Evolutionary conservation across 1,284 basidiomycete species (phyloP).

Genomic region (Ganoderma multipileum): DNA sequence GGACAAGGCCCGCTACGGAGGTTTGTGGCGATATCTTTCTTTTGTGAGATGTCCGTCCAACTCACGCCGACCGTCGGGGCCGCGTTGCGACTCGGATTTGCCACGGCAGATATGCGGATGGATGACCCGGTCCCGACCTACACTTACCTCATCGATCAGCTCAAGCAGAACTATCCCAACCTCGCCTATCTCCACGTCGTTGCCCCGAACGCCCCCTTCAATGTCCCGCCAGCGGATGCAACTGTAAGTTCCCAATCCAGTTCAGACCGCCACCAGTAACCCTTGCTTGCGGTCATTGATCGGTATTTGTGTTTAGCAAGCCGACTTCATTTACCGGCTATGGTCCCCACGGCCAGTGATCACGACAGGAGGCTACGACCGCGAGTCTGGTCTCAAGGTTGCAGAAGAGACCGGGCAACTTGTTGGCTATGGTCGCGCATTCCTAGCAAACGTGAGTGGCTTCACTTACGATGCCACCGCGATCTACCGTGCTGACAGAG

Average conservation of each 20-base stretch:
- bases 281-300: slow-evolving; percentile 11
- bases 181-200: slow-evolving; percentile 63
- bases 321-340: slow-evolving; percentile 38
- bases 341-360: slow-evolving; percentile 39
- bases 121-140: slow-evolving; percentile 54
- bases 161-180: slow-evolving; percentile 48
- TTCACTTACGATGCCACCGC: too few relatives aligned
- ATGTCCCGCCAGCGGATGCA: neutral
- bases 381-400: slow-evolving; percentile 32
- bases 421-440: slow-evolving; percentile 53
- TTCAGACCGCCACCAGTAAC: neutral
- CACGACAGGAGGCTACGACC: slow-evolving; percentile 44
- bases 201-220: slow-evolving; percentile 39
- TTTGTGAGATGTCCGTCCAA: too few relatives aligned
- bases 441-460: slow-evolving; percentile 48
- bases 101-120: slow-evolving; percentile 38
- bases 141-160: slow-evolving; percentile 43
- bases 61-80: too few relatives aligned
- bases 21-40: too few relatives aligned
- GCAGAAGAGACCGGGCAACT: slow-evolving; percentile 44
- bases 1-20: neutral
- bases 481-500: slow-evolving; percentile 54
- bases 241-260: neutral
- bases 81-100: too few relatives aligned
- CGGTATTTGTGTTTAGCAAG: slow-evolving; percentile 26